Percentiles rank a stretch among this genome's conserved stretches.
These are phyloP conservation scores for Luffa acutangula DNA, from an alignment of 306 rosid genomes.

Conservation along the genomic window DNA sequence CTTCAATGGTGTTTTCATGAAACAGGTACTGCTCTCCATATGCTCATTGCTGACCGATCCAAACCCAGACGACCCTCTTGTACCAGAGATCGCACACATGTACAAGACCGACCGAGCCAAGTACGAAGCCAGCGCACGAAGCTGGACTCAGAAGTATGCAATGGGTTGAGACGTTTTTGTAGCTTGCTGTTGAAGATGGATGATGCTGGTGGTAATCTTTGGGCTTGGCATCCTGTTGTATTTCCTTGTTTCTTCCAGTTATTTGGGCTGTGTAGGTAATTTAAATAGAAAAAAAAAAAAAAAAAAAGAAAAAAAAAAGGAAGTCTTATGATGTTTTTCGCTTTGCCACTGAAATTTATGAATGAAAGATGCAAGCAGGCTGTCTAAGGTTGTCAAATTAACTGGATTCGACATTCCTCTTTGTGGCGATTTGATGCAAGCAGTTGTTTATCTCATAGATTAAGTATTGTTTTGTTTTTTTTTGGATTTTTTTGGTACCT, in stretches of 20 bases:
- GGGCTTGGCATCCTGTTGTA: background rate
- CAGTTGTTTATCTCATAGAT: background rate
- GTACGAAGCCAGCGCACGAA: slow-evolving; percentile 64
- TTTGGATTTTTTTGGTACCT: background rate
- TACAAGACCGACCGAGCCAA: slow-evolving; percentile 61
- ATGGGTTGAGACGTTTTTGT: slow-evolving; percentile 34
- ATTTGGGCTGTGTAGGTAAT: slow-evolving; percentile 8
- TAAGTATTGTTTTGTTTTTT: background rate
- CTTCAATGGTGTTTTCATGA: background rate
- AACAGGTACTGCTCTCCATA: slow-evolving; percentile 61
- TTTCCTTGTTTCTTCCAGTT: background rate
- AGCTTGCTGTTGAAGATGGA: background rate
- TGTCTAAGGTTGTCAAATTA: slow-evolving; percentile 2
- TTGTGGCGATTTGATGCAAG: background rate
- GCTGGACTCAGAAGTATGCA: slow-evolving; percentile 80
- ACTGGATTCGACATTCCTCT: background rate
- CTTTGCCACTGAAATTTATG: background rate
- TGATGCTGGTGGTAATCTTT: background rate
- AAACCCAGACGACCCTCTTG: slow-evolving; percentile 75
- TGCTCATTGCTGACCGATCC: slow-evolving; percentile 77
- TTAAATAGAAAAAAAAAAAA: background rate
- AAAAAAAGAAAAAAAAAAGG: background rate
- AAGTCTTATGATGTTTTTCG: background rate
- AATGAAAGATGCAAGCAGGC: slow-evolving; percentile 2
- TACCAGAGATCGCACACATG: slow-evolving; percentile 71